These are phyloP conservation scores for Thielaviopsis populi DNA, from an alignment of 2,329 filamentous ascomycete genomes.

Conservation along the genomic window DNA sequence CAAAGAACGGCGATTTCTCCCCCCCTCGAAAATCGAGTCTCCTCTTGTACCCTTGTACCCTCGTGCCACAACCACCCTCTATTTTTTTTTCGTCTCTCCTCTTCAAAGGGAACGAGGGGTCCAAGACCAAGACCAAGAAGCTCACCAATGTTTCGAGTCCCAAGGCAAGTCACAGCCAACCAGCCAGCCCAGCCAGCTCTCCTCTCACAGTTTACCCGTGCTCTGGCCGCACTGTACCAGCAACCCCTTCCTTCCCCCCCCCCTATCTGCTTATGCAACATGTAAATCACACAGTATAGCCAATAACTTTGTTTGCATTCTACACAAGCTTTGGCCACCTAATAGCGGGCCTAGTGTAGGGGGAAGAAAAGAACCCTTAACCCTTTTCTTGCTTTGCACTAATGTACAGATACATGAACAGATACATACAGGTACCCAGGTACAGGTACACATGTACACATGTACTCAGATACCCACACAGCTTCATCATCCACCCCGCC, in stretches of 20 bases:
- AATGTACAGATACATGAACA: no score
- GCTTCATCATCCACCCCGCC: no score
- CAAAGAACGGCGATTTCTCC: background rate
- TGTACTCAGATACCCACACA: background rate
- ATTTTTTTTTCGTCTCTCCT: background rate
- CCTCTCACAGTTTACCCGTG: background rate
- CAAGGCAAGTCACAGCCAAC: no score
- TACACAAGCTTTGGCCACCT: conserved; percentile 2
- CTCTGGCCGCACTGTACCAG: background rate
- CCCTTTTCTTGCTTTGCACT: background rate
- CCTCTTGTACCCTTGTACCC: background rate
- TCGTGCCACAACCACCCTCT: background rate
- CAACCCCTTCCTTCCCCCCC: background rate
- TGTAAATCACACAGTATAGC: conserved; percentile 3
- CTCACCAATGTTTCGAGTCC: conserved; percentile 1
- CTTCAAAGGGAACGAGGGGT: background rate
- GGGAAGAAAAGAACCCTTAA: background rate
- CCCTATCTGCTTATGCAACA: conserved; percentile 1
- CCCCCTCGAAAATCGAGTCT: background rate
- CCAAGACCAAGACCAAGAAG: background rate
- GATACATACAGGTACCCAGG: background rate
- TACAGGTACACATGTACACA: background rate
- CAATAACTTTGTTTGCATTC: background rate
- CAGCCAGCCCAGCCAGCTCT: no score
- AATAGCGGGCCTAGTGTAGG: background rate